Evolutionary conservation across 2,329 filamentous ascomycete genomes (phyloP), one percentile per base, ranked within the genome.

Genomic region (Pseudogymnoascus sp.): DNA sequence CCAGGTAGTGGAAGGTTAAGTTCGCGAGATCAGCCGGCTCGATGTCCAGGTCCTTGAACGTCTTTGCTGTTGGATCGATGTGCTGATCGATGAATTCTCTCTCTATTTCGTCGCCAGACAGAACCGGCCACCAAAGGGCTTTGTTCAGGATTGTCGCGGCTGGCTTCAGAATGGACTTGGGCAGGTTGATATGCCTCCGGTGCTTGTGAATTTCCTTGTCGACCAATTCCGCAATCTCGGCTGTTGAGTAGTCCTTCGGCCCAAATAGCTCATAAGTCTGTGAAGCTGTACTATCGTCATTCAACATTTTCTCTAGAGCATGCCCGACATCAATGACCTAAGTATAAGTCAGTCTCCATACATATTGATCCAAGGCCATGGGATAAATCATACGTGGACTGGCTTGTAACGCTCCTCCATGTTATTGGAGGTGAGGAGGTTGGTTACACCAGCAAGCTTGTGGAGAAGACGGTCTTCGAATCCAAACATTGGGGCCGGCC

Each of bases 201-300:
- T 88, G 83, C 80, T 96, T 95, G 80, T 89, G 85, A 68, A 96
- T 97, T 79, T 99, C 94, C 67, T 84, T 86, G 79, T 97, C 92
- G 59, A 97, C 92, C 67, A 97, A 75, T 70, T 89, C 85, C 58
- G 89, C 87, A 68, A 99, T 91, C 75, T 97, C 89, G 36, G 84
- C 86, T 72, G 92, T 91, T 65, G 87, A 91, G 82, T 97, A 97
- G 72, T 96, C 84, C 76, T 88, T 94, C 52, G 94, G 93, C 2
- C 94, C 94, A 76, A 91, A 96, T 13, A 99, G 87, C 78, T 99
- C 94, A 71, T 83, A 99, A 0, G 93, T 99, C 78, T 97, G 87
- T 8, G 87, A 87, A 7, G 89, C 91, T 15, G 94, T 97, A 71
- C 77, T 88, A 75, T 99, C 94, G 72, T 97, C 92, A 72, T 91